Base-by-base conservation (phyloP, 1,284 basidiomycete species). In the Rugosomyces carneus region DNA sequence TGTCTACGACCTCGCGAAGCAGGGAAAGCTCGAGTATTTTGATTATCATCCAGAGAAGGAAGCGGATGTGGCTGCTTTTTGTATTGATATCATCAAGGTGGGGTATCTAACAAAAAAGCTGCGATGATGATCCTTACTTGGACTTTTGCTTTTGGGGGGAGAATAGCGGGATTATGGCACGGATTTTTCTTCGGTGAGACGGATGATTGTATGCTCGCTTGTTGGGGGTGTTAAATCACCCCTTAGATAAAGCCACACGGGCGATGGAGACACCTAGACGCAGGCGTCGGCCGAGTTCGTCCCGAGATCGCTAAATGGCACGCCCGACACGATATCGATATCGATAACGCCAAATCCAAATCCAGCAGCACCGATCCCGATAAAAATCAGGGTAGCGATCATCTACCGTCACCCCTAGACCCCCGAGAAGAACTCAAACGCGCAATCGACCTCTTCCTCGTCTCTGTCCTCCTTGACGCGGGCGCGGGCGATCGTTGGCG, bases 381-480 rank as follows among this genome's bases (percentile, higher is more conserved):
- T n/a, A n/a, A n/a, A n/a, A n/a, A n/a, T n/a, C n/a, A n/a, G n/a
- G n/a, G n/a, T n/a, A n/a, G n/a, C n/a, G n/a, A n/a, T n/a, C n/a
- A n/a, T n/a, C n/a, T n/a, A n/a, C n/a, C n/a, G n/a, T n/a, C n/a
- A n/a, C 67, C 76, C 7, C 69, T 78, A 6, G 70, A 78, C 52
- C 56, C 63, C 3, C 77, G 77, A 42, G 89, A 92, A 59, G 75
- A 77, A 36, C 77, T 81, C 42, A 80, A 80, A 43, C 75, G 90
- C 1, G 72, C 93, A 16, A 74, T 97, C 56, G 94, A 98, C 66
- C 77, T 97, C 24, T 95, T 94, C 69, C 75, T 97, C 49, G 90
- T 95, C 15, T 92, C 90, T 4, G 94, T 97, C 4, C 73, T 97
- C 15, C 81, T 97, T 39, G 94, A 97, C 56, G 94, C 94, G 0